phyloP scores from a whole-genome alignment of 2,329 filamentous ascomycete genomes.

The Graphiopsis chlorocephala region DNA sequence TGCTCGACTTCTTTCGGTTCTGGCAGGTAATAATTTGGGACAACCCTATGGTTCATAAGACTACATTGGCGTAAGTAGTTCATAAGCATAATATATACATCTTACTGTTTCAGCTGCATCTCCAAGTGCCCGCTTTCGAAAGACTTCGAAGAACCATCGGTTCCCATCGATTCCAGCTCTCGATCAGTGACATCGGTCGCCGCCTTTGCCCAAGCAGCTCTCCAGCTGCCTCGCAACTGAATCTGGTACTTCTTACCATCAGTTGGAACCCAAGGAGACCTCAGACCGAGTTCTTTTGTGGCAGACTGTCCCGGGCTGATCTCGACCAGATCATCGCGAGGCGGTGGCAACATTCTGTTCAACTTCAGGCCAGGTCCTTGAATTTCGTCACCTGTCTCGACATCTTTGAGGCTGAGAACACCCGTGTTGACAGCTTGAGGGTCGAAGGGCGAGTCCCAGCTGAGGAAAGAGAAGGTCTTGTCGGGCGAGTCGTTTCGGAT shows the following conservation, averaged over 20 bases:
- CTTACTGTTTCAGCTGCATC: slow-evolving; percentile 15
- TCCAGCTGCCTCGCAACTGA: slow-evolving; percentile 34
- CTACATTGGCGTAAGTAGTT: not conserved
- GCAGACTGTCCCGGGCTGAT: slow-evolving; percentile 35
- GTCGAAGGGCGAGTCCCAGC: slow-evolving; percentile 44
- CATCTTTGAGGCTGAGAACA: slow-evolving; percentile 36
- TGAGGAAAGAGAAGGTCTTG: slow-evolving; percentile 37
- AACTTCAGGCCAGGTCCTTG: slow-evolving; percentile 35
- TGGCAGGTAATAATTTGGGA: not conserved
- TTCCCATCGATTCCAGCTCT: slow-evolving; percentile 23
- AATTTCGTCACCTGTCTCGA: slow-evolving; percentile 30
- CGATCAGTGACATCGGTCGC: slow-evolving; percentile 19
- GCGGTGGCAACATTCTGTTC: slow-evolving; percentile 38
- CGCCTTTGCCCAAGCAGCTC: slow-evolving; percentile 34
- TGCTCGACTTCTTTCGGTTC: not conserved
- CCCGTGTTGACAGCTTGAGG: slow-evolving; percentile 37
- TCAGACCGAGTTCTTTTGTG: slow-evolving; percentile 37
- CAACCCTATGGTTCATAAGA: not conserved
- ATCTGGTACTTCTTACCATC: slow-evolving; percentile 38
- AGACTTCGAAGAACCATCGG: slow-evolving; percentile 14
- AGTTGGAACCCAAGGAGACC: slow-evolving; percentile 38
- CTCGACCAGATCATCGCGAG: slow-evolving; percentile 36
- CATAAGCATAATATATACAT: not conserved
- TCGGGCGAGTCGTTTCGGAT: slow-evolving; percentile 37
- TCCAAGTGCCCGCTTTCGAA: slow-evolving; percentile 18